Conservation (phyloP, 257 asterid species). For the Solanum tarapatanum region DNA sequence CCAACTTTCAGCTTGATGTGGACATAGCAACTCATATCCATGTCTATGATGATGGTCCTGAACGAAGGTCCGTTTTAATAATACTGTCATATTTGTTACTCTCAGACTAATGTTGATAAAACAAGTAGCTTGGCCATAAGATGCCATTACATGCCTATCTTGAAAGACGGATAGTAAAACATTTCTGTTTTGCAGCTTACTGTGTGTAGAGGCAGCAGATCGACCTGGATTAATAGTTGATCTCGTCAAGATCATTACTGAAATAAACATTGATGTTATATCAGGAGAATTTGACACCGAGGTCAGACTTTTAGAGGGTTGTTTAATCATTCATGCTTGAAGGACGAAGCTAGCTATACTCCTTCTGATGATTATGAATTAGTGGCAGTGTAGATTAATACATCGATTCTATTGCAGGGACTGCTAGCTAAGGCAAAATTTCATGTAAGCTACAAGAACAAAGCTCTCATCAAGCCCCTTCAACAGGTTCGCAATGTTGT, state of each 20-base stretch:
- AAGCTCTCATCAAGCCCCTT: conserved; percentile 85
- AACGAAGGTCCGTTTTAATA: neutral
- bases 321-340: neutral
- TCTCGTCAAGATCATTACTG: conserved; percentile 80
- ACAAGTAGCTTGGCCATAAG: neutral
- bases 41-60: neutral
- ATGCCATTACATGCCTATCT: neutral
- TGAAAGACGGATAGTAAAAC: neutral
- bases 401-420: conserved; percentile 33
- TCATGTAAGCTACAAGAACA: conserved; percentile 82
- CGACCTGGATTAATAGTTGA: conserved; percentile 93
- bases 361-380: neutral
- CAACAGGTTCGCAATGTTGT: conserved; percentile 46
- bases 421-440: conserved; percentile 91
- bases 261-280: conserved; percentile 62
- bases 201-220: conserved; percentile 72
- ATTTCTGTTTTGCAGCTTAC: conserved; percentile 53
- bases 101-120: neutral
- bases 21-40: conserved; percentile 6
- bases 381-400: neutral
- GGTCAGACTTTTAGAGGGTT: conserved; percentile 24
- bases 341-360: neutral
- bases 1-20: conserved; percentile 54
- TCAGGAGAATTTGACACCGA: conserved; percentile 94
- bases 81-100: neutral